phyloP scores from a whole-genome alignment of 345 rosid genomes.

The Mangifera indica region DNA sequence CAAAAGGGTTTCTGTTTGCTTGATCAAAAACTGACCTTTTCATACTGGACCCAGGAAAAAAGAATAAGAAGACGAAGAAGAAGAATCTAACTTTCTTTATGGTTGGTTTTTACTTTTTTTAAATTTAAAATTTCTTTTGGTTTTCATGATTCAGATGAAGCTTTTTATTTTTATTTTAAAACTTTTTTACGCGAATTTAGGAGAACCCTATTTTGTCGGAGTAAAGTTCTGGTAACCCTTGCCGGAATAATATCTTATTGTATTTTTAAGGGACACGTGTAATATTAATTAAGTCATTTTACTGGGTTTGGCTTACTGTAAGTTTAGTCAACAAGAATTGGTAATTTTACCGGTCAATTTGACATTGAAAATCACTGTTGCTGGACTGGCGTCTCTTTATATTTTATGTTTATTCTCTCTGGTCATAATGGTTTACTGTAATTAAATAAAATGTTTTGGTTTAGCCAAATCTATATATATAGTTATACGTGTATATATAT shows the following conservation, averaged over 20 bases:
- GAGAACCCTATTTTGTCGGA: neutral
- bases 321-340: too few relatives aligned
- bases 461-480: neutral
- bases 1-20: neutral
- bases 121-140: neutral
- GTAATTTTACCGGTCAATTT: neutral
- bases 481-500: neutral
- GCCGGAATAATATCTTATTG: neutral
- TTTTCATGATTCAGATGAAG: neutral
- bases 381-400: neutral
- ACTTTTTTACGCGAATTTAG: neutral
- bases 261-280: neutral
- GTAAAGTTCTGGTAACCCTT: neutral
- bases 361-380: too few relatives aligned
- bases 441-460: neutral
- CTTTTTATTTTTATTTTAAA: neutral
- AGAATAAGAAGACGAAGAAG: too few relatives aligned
- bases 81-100: neutral
- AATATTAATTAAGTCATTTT: too few relatives aligned
- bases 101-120: neutral
- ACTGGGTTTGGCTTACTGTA: neutral
- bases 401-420: neutral
- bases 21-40: neutral
- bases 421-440: too few relatives aligned
- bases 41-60: neutral